These are phyloP conservation scores for Nakazawaea laoshanensis DNA, from an alignment of 805 yeast species.

Conservation along the genomic window DNA sequence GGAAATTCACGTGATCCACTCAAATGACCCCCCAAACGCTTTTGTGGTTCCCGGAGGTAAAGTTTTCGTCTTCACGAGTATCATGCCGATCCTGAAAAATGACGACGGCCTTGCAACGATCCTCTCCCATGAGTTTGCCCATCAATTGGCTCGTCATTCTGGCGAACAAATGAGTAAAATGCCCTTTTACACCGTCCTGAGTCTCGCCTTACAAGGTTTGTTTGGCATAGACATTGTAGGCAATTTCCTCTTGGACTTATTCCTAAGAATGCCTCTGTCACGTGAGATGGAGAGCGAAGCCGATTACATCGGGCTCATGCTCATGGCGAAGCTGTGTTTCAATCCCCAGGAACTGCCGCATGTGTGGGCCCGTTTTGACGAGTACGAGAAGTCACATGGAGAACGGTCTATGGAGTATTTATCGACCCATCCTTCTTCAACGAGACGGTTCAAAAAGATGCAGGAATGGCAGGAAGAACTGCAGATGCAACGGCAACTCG, in stretches of 20 bases:
- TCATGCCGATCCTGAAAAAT: slow-evolving; percentile 67
- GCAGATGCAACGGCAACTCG: slow-evolving; percentile 29
- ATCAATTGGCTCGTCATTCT: slow-evolving; percentile 88
- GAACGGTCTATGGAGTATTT: slow-evolving; percentile 46
- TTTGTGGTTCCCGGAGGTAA: slow-evolving; percentile 95
- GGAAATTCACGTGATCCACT: slow-evolving; percentile 74
- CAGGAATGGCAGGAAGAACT: slow-evolving; percentile 58
- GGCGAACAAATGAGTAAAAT: slow-evolving; percentile 73
- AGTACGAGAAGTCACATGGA: slow-evolving; percentile 32
- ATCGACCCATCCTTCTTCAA: slow-evolving; percentile 85
- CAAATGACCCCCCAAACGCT: slow-evolving; percentile 85
- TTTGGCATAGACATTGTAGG: slow-evolving; percentile 52
- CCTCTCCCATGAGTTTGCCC: slow-evolving; percentile 87
- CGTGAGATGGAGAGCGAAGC: slow-evolving; percentile 96
- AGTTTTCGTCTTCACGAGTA: slow-evolving; percentile 79
- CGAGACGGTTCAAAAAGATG: slow-evolving; percentile 64
- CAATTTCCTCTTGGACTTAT: slow-evolving; percentile 42
- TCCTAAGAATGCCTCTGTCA: slow-evolving; percentile 74
- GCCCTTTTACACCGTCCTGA: slow-evolving; percentile 57
- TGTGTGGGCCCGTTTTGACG: slow-evolving; percentile 79
- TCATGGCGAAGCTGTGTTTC: slow-evolving; percentile 87
- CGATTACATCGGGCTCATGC: slow-evolving; percentile 85
- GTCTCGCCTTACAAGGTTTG: slow-evolving; percentile 44
- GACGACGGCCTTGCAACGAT: slow-evolving; percentile 96
- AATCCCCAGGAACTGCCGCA: slow-evolving; percentile 65